Evolutionary conservation across 2,329 filamentous ascomycete species (phyloP), one percentile per base, ranked within the genome.

Genomic region (Cercospora berteroae): DNA sequence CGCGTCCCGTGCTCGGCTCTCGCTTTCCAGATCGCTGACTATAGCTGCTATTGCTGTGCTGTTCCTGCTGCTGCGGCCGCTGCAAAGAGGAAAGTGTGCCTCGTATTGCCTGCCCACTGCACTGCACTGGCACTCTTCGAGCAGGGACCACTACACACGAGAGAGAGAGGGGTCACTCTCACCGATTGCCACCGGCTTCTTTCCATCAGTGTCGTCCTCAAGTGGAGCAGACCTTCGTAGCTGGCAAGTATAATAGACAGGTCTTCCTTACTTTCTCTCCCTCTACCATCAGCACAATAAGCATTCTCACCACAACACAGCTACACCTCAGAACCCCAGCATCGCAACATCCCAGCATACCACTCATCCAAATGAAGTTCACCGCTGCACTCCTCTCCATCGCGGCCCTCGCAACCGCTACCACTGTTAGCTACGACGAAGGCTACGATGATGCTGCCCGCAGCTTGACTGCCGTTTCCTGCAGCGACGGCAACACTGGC

Each of bases 401-500:
- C 71, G 59, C 66, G 20, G 48, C 71, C 44, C 31, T 64, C 31
- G 67, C 68, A 52, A 48, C 48, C 25, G 71, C 73, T 4, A 65
- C 64, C 72, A 73, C 82, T 74, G 75, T 83, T 69, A 89, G 89
- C 71, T 62, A 44, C 48, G 64, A 61, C 27, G 48, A 81, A 20
- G 87, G 85, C 76, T 95, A 92, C 81, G 91, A 94, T 76, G 81
- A 89, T 70, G 77, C 77, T 56, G 71, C 72, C 67, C 85, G 87
- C 66, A 82, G 85, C 55, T 77, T 94, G 64, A 82, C 79, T 36
- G 77, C 75, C 5, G 84, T 93, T 55, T 77, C 88, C 69, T 93
- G 90, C 85, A 90, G 87, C 33, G 87, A 92, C 75, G 90, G 90
- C 64, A 57, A 69, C 69, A 89, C 91, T 79, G 90, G 90, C 66